A percentile compares a stretch with the other conserved stretches of the same genome.
phyloP scores from a whole-genome alignment of 371 early-diverging fungal species.

The Apophysomyces sp. region DNA sequence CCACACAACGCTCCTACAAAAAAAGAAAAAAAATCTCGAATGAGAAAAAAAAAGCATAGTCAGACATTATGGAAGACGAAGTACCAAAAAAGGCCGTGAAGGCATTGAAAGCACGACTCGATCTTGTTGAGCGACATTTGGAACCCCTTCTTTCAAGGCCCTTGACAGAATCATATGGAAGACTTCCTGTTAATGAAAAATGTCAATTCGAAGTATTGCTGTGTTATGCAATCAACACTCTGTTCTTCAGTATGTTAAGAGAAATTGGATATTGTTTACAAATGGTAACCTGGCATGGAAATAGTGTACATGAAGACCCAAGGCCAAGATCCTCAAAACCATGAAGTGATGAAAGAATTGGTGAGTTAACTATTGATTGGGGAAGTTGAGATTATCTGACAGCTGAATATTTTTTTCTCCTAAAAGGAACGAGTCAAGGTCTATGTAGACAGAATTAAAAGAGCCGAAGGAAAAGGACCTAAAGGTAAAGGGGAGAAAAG shows the following conservation, averaged over 20 bases:
- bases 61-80: constrained; percentile 5
- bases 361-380: constrained; percentile 22
- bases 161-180: constrained; percentile 44
- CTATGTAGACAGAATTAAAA: constrained; percentile 51
- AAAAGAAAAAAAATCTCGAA: no score
- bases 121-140: constrained; percentile 44
- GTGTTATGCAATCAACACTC: constrained; percentile 52
- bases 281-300: background rate
- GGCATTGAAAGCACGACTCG: constrained; percentile 36
- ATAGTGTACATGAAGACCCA: constrained; percentile 54
- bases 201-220: constrained; percentile 56
- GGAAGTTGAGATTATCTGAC: background rate
- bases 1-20: no score
- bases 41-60: background rate
- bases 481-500: constrained; percentile 26
- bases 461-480: constrained; percentile 34
- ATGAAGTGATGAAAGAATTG: constrained; percentile 52
- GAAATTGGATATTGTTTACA: background rate
- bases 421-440: constrained; percentile 46
- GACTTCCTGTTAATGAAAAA: constrained; percentile 43
- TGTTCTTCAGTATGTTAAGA: constrained; percentile 50
- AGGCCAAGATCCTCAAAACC: constrained; percentile 46
- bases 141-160: constrained; percentile 46
- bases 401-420: background rate
- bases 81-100: constrained; percentile 34